Base-by-base conservation (phyloP, 805 yeast genomes). In the Torulaspora franciscae region DNA sequence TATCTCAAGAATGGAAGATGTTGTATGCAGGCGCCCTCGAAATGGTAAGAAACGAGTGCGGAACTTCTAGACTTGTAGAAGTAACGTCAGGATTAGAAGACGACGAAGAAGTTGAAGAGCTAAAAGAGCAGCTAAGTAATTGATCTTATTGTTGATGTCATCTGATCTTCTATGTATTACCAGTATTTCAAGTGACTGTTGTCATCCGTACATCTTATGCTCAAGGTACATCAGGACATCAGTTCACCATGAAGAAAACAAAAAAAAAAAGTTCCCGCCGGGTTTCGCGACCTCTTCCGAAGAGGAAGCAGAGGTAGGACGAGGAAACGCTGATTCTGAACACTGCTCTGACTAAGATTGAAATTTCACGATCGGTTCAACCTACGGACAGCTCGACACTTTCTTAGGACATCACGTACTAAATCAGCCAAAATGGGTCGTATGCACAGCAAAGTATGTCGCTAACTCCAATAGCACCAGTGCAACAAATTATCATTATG, bases 401-500 rank as follows among this genome's bases (percentile, higher is more conserved):
- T 34, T 34, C 30, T 6, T 2, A 39, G 25, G 15, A 45, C 50
- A 57, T 49, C 48, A 48, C 45, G 51, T 51, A 56, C 68, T 61
- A 65, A 69, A 72, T 65, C 73, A 71, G 68, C 75, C 81, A 85
- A 79, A 73, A 91, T 91, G 99, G 99, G 95, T 90, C 96, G 99
- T 80, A 83, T 91, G 90, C 98, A 91, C 88, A 85, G 96, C 78
- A 77, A 85, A 74, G 95, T 85, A 85, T 80, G 95, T 85, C 73
- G 35, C 35, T 45, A 39, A 37, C 40, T 38, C 11, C 23, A 19
- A 24, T 33, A 29, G 40, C 32, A 25, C 15, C 10, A 38, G 15
- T 29, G 34, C 34, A 38, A 23, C 27, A 39, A 15, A 22, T 23
- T n/a, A 22, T 15, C 13, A 10, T 39, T 10, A 24, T 24, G 37